A percentile compares a stretch with the other conserved stretches of the same genome.
Evolutionary conservation across 2,329 filamentous ascomycete species (phyloP).

Genomic region (Penicillium sp.): DNA sequence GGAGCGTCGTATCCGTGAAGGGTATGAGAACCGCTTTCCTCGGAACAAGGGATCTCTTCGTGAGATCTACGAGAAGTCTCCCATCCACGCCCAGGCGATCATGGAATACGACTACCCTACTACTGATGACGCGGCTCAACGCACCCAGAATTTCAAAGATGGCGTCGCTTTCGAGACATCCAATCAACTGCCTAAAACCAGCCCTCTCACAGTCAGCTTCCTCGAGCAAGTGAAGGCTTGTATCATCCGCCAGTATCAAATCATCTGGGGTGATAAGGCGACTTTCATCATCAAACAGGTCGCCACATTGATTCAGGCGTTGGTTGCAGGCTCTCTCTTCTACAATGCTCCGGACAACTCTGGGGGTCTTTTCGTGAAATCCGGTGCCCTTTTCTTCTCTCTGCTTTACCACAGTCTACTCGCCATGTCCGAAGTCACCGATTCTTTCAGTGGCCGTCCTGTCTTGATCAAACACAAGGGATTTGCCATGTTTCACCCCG

Average conservation of each 20-base stretch:
- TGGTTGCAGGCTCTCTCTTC: conserved; percentile 61
- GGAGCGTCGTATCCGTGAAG: conserved; percentile 40
- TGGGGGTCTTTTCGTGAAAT: conserved; percentile 17
- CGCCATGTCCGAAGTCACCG: conserved; percentile 13
- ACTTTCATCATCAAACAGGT: conserved; percentile 58
- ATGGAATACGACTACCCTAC: conserved; percentile 53
- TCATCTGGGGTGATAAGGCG: conserved; percentile 58
- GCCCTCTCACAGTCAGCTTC: conserved; percentile 53
- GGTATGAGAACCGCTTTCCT: conserved; percentile 40
- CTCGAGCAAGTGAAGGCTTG: conserved; percentile 51
- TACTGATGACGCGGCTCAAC: conserved; percentile 43
- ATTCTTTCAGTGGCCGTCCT: conserved; percentile 11
- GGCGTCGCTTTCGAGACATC: conserved; percentile 52
- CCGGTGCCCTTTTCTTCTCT: conserved; percentile 14
- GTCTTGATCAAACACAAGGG: conserved; percentile 11
- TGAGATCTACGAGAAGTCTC: conserved; percentile 47
- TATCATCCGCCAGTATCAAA: conserved; percentile 56
- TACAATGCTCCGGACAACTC: conserved; percentile 57
- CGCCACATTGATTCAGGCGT: conserved; percentile 52
- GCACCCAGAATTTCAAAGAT: conserved; percentile 51
- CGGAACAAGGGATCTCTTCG: conserved; percentile 42
- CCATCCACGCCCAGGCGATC: conserved; percentile 48
- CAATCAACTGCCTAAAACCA: conserved; percentile 47
- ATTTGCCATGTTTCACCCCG: conserved; percentile 41
- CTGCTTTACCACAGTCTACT: conserved; percentile 12